These are phyloP conservation scores for Colletotrichum musae DNA, from an alignment of 2,329 filamentous ascomycete genomes.

Conservation along the genomic window DNA sequence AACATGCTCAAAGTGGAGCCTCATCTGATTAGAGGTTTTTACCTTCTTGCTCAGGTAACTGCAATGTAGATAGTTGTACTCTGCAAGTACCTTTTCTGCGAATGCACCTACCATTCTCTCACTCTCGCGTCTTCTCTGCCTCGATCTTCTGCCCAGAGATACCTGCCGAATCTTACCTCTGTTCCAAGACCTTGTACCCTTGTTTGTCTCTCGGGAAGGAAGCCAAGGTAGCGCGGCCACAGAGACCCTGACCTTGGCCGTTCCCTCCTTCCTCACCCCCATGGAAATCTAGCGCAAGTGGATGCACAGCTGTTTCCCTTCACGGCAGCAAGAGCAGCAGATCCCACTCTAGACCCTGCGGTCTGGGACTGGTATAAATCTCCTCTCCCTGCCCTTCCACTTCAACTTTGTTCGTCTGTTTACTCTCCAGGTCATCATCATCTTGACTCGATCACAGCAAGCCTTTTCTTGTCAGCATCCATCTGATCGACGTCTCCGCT, in stretches of 20 bases:
- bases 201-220: constrained; percentile 30
- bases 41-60: background rate
- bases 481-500: background rate
- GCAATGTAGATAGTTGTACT: too few species aligned
- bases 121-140: background rate
- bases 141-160: background rate
- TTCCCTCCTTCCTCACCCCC: constrained; percentile 1
- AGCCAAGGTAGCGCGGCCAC: constrained; percentile 10
- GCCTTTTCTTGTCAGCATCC: constrained; percentile 4
- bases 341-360: constrained; percentile 18
- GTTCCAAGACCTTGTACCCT: constrained; percentile 7
- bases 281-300: constrained; percentile 35
- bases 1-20: constrained; percentile 9
- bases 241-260: background rate
- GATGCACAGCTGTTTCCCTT: background rate
- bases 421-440: constrained; percentile 16
- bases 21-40: constrained; percentile 13
- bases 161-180: constrained; percentile 20
- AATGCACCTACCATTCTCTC: background rate
- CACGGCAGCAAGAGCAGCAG: background rate
- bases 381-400: background rate
- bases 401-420: background rate
- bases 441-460: background rate
- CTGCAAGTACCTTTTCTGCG: too few species aligned
- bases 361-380: constrained; percentile 21